phyloP scores from a whole-genome alignment of 2,329 filamentous ascomycete genomes.

The Aspergillus pseudotamarii region DNA sequence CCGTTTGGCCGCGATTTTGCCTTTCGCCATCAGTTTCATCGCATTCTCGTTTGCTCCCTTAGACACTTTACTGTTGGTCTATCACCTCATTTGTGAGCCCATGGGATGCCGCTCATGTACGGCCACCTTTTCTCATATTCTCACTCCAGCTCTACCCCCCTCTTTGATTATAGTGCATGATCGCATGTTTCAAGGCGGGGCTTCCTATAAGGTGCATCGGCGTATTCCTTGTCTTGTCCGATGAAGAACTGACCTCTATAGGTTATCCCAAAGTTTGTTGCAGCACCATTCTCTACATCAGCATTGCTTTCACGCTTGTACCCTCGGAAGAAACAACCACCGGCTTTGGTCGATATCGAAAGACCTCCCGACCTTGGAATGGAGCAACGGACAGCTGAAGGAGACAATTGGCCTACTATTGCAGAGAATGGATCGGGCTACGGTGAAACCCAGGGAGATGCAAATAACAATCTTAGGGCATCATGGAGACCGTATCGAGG shows the following conservation, averaged over 20 bases:
- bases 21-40: slow-evolving; percentile 5
- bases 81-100: background rate
- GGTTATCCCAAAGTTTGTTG: background rate
- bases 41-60: background rate
- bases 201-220: slow-evolving; percentile 18
- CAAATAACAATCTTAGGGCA: slow-evolving; percentile 2
- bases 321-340: background rate
- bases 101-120: slow-evolving; percentile 8
- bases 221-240: background rate
- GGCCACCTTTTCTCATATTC: background rate
- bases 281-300: background rate
- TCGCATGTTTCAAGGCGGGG: slow-evolving; percentile 22
- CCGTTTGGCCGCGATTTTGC: slow-evolving; percentile 5
- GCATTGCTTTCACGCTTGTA: background rate
- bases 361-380: background rate
- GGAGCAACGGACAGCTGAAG: slow-evolving; percentile 8
- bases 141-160: background rate
- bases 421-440: slow-evolving; percentile 8
- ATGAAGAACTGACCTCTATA: background rate
- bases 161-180: background rate
- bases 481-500: slow-evolving; percentile 24
- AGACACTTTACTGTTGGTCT: background rate
- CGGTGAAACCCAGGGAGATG: background rate
- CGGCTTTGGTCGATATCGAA: background rate
- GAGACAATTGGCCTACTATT: slow-evolving; percentile 1